These are phyloP conservation scores for Coprinopsis strossmayeri DNA, from an alignment of 768 basidiomycete species.

Conservation along the genomic window DNA sequence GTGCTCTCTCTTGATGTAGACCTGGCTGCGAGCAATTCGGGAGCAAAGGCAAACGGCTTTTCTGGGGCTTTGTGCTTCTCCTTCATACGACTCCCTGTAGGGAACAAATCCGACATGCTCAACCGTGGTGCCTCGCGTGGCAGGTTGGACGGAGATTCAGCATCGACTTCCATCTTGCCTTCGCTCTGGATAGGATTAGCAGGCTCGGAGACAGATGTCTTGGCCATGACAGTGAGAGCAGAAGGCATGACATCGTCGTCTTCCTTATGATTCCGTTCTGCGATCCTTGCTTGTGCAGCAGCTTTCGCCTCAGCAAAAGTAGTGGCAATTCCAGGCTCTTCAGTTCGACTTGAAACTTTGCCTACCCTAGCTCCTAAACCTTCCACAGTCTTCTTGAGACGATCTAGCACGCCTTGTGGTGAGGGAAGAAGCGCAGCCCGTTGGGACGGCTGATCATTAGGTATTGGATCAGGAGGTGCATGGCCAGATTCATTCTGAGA, in stretches of 20 bases:
- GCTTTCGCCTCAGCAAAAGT: slow-evolving; percentile 65
- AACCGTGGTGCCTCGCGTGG: slow-evolving; percentile 29
- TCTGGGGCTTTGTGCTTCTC: slow-evolving; percentile 25
- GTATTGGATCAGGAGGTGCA: background rate
- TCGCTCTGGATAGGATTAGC: too few relatives aligned
- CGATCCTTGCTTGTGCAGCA: slow-evolving; percentile 64
- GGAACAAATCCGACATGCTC: slow-evolving; percentile 58
- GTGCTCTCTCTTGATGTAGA: slow-evolving; percentile 26
- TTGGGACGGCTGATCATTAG: background rate
- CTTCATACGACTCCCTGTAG: slow-evolving; percentile 27
- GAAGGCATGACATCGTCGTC: slow-evolving; percentile 13
- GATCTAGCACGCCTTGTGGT: slow-evolving; percentile 46
- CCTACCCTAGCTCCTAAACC: slow-evolving; percentile 52
- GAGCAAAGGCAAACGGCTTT: slow-evolving; percentile 20
- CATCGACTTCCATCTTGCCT: slow-evolving; percentile 8
- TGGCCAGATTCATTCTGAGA: background rate
- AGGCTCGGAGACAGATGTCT: background rate
- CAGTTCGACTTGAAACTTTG: slow-evolving; percentile 60
- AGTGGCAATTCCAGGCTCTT: slow-evolving; percentile 29
- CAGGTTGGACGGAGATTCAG: background rate
- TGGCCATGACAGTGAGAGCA: background rate
- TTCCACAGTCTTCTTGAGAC: slow-evolving; percentile 68
- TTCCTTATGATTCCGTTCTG: slow-evolving; percentile 52
- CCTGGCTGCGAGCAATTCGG: slow-evolving; percentile 3
- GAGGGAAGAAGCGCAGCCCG: slow-evolving; percentile 12